phyloP scores from a whole-genome alignment of 176 grass and related monocot species.

The Olyra latifolia region DNA sequence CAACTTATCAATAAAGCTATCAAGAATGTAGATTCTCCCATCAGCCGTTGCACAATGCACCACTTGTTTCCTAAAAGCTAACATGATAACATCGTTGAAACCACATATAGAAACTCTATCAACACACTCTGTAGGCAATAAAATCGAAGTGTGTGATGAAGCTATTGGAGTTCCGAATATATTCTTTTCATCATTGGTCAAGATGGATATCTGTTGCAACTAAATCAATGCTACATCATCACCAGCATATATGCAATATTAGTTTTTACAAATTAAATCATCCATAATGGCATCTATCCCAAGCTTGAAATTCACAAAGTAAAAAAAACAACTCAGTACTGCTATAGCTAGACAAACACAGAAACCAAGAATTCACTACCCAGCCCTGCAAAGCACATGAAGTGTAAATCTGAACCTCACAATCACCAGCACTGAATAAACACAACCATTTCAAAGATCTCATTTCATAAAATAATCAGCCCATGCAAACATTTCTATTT shows the following conservation, averaged over 20 bases:
- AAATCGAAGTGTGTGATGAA: background rate
- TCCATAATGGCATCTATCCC: background rate
- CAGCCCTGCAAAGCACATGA: background rate
- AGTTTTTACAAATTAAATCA: background rate
- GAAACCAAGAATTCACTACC: background rate
- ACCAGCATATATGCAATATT: background rate
- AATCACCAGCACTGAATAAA: background rate
- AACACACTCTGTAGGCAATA: background rate
- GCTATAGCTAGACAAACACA: background rate
- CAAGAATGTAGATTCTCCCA: background rate
- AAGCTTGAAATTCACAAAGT: background rate
- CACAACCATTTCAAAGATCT: background rate
- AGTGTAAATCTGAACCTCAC: background rate
- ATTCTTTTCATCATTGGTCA: background rate
- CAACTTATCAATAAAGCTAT: background rate
- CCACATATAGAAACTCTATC: background rate
- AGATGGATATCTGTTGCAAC: background rate
- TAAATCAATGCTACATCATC: background rate
- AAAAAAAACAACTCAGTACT: background rate
- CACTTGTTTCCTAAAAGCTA: background rate
- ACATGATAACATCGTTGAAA: background rate
- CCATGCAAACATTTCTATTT: slow-evolving; percentile 6
- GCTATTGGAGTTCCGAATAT: background rate
- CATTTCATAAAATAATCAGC: background rate
- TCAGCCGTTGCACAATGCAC: background rate